These are phyloP conservation scores for Solanum ossicruentum DNA, from an alignment of 257 asterid species.

Conservation along the genomic window DNA sequence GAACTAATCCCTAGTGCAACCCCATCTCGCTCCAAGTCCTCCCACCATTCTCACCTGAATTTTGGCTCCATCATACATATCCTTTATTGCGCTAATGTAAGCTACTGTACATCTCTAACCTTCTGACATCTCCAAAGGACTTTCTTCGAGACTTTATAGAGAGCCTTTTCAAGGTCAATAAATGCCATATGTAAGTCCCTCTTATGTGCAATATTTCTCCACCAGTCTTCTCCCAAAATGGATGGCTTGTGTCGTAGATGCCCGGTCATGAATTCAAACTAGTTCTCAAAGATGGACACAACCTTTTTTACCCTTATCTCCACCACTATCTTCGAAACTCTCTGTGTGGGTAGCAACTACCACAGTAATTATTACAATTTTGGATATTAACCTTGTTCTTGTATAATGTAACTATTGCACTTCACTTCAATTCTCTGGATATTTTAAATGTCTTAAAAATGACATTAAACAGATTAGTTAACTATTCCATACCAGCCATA, in stretches of 20 bases:
- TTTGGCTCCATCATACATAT: not conserved
- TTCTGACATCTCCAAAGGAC: not conserved
- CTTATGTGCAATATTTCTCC: not conserved
- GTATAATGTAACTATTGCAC: not conserved
- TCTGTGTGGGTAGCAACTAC: not conserved
- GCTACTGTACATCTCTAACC: not conserved
- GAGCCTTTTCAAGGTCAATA: not conserved
- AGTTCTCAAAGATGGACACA: not conserved
- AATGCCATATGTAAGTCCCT: not conserved
- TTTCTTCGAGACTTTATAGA: not conserved
- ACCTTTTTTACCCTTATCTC: not conserved
- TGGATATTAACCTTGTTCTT: not conserved
- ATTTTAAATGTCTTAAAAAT: not conserved
- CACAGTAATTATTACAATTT: not conserved
- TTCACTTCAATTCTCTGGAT: not conserved
- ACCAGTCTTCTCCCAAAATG: not conserved
- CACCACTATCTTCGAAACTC: not conserved
- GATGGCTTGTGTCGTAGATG: not conserved
- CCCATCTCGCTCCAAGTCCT: not conserved
- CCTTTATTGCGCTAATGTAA: no score
- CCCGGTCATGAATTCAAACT: not conserved
- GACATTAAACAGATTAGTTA: not conserved
- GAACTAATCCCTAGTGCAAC: not conserved
- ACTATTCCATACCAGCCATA: not conserved
- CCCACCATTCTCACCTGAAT: not conserved